Conservation (phyloP, 441 rosid genomes). For the Mallotus japonicus region DNA sequence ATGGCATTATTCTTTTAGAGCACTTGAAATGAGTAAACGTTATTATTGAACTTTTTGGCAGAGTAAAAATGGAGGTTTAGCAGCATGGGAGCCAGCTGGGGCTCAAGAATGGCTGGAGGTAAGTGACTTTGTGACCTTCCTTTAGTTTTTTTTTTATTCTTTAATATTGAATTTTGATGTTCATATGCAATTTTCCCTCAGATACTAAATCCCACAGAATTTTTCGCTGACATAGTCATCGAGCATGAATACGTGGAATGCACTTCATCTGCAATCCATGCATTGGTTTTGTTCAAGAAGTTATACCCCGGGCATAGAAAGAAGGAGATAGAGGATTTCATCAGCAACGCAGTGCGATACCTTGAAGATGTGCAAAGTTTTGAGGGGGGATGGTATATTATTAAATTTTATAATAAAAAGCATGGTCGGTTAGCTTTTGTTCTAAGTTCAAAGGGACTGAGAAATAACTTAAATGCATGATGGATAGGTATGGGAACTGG, state of each 20-base stretch:
- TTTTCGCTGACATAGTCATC: constrained; percentile 47
- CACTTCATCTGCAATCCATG: constrained; percentile 51
- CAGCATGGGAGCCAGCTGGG: constrained; percentile 78
- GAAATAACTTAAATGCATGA: background rate
- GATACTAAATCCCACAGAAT: constrained; percentile 59
- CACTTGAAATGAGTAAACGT: background rate
- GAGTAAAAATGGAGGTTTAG: constrained; percentile 70
- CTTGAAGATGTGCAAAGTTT: constrained; percentile 42
- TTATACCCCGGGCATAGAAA: constrained; percentile 43
- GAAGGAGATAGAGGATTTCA: constrained; percentile 45
- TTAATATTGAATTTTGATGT: background rate
- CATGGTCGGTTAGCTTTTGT: background rate
- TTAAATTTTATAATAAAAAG: background rate
- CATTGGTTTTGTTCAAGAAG: constrained; percentile 42
- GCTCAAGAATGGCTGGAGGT: constrained; percentile 73
- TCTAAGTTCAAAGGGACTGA: background rate
- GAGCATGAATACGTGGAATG: constrained; percentile 63
- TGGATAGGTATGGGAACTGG: constrained; percentile 42
- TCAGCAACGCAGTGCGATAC: constrained; percentile 36
- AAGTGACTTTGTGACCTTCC: constrained; percentile 13
- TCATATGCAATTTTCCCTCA: background rate
- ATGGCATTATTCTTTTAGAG: background rate
- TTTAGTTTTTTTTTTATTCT: background rate
- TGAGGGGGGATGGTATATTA: constrained; percentile 54
- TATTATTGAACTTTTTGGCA: constrained; percentile 19